Evolutionary conservation across 1,284 basidiomycete genomes (phyloP).

Genomic region (Stereum hirsutum): DNA sequence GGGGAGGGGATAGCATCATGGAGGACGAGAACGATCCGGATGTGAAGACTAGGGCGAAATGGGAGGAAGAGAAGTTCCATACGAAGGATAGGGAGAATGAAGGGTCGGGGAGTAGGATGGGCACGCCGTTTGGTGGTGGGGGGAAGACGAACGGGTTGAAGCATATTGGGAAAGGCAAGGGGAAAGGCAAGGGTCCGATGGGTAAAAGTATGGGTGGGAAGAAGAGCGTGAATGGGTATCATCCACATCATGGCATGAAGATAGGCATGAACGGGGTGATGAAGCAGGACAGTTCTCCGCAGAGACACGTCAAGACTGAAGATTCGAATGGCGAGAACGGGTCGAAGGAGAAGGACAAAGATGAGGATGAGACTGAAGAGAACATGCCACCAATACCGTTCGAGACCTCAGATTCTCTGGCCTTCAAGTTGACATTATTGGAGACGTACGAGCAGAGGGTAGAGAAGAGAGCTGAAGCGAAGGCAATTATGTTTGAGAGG

Average conservation of each 20-base stretch:
- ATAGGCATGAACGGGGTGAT: slow-evolving; percentile 12
- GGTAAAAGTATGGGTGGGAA: slow-evolving; percentile 15
- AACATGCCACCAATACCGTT: slow-evolving; percentile 62
- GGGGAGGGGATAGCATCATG: slow-evolving; percentile 77
- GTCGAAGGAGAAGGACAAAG: slow-evolving; percentile 19
- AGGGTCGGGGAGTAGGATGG: neutral
- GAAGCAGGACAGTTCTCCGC: slow-evolving; percentile 22
- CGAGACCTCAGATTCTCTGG: slow-evolving; percentile 85
- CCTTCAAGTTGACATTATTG: slow-evolving; percentile 83
- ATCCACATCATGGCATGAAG: too few relatives aligned
- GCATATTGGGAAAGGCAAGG: too few relatives aligned
- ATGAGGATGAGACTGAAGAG: slow-evolving; percentile 31
- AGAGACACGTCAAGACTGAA: too few relatives aligned
- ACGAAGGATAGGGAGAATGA: slow-evolving; percentile 13
- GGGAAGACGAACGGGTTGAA: slow-evolving; percentile 33
- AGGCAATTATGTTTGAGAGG: slow-evolving; percentile 90
- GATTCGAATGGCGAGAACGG: slow-evolving; percentile 36
- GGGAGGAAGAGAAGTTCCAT: slow-evolving; percentile 51
- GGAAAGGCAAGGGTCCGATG: too few relatives aligned
- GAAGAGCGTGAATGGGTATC: slow-evolving; percentile 25
- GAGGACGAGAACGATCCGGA: slow-evolving; percentile 68
- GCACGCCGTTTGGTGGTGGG: slow-evolving; percentile 25
- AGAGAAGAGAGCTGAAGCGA: slow-evolving; percentile 82
- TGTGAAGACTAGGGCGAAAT: slow-evolving; percentile 55
- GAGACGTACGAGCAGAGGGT: slow-evolving; percentile 92